Base-by-base conservation (phyloP, 495 filamentous ascomycete species). In the Xylaria curta region DNA sequence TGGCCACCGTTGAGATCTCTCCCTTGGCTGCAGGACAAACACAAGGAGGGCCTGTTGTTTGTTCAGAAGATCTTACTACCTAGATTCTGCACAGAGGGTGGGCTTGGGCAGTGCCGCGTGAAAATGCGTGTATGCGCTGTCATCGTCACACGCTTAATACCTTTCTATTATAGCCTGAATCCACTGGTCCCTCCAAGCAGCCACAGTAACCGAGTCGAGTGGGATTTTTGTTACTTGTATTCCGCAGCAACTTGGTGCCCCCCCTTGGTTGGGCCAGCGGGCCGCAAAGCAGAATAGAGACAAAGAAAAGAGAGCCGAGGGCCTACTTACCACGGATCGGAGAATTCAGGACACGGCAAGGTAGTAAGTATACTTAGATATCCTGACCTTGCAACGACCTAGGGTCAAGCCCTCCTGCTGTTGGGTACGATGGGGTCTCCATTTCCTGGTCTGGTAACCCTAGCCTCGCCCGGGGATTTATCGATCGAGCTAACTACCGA, bases 81-180 rank as follows among this genome's bases (percentile, higher is more conserved):
- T 68, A 33, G 47, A 19, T 67, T 28, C 51, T 68, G 53, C 31
- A 47, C 38, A 60, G 31, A 66, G 62, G 62, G 53, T 53, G 28
- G 69, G 53, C 33, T 51, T 38, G 70, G 42, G 63, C 26, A 51
- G 53, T 46, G 62, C 38, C 28, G 64, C 53, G 54, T 53, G 40
- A 56, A 63, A 17, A 67, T 72, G 69, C 58, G 76, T 71, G 75
- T 79, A 76, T 79, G 77, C 75, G 77, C 75, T 77, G 77, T 77
- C 75, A 77, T 79, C 74, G 75, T 79, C 77, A 79, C 77, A 71
- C 63, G 26, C 76, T 76, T 79, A 76, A 72, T 74, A 77, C 73
- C 65, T 74, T 72, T 75, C 70, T 72, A 73, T 69, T 77, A 77
- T 77, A 79, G 73, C 77, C 76, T 75, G 72, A 75, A 76, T 75